Evolutionary conservation across 208 protist species (phyloP).

Genomic region (Crithidia sp.): DNA sequence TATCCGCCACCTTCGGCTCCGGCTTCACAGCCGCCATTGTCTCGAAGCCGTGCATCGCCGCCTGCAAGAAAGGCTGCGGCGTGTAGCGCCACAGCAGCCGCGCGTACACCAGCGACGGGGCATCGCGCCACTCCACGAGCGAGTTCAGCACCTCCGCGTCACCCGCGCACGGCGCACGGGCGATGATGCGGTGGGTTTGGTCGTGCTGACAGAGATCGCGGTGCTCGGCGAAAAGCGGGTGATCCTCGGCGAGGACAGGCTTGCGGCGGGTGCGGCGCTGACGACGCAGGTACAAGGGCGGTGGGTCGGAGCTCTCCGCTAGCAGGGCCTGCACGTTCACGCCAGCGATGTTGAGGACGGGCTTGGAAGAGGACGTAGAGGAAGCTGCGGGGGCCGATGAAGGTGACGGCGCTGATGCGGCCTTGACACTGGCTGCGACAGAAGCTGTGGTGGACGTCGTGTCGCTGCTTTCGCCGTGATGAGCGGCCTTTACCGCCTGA

Average conservation of each 20-base stretch:
- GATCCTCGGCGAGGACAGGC: slow-evolving; percentile 47
- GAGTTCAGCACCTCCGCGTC: slow-evolving; percentile 77
- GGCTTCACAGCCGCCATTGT: not conserved
- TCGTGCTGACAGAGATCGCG: slow-evolving; percentile 58
- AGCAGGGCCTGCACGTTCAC: slow-evolving; percentile 52
- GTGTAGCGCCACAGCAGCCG: slow-evolving; percentile 78
- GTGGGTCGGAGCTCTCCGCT: slow-evolving; percentile 51
- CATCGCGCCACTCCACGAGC: slow-evolving; percentile 68
- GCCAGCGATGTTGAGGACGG: slow-evolving; percentile 42
- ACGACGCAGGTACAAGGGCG: slow-evolving; percentile 57
- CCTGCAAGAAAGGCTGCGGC: slow-evolving; percentile 47
- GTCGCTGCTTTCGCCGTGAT: not conserved
- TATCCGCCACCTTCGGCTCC: not conserved
- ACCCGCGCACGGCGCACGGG: slow-evolving; percentile 65
- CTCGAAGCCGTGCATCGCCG: slow-evolving; percentile 17
- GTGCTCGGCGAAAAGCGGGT: slow-evolving; percentile 62
- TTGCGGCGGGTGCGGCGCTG: slow-evolving; percentile 52
- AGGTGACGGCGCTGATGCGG: not conserved
- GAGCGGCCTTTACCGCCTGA: not conserved
- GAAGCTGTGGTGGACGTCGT: not conserved
- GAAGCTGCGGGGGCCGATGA: not conserved
- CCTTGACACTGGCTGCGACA: not conserved
- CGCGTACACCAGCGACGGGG: slow-evolving; percentile 69
- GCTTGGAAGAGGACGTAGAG: slow-evolving; percentile 16
- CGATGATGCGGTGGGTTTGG: slow-evolving; percentile 38